Percentiles rank a stretch among this genome's conserved stretches.
phyloP scores from a whole-genome alignment of 768 basidiomycete species.

The Boletus subcaerulescens region DNA sequence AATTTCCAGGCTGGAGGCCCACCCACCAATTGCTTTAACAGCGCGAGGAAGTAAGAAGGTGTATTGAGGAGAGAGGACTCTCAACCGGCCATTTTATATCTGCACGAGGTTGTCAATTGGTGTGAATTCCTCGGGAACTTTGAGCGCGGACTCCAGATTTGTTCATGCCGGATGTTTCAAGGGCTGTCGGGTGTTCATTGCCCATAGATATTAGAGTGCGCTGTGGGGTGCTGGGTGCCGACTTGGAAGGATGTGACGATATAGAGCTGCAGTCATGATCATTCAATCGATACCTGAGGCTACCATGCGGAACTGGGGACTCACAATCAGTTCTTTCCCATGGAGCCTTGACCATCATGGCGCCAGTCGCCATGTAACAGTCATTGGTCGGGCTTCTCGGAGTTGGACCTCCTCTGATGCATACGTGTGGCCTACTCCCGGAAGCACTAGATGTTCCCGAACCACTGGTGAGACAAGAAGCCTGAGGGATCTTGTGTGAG shows the following conservation, averaged over 20 bases:
- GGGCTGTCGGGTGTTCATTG: background rate
- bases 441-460: too few relatives aligned
- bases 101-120: background rate
- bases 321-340: background rate
- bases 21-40: background rate
- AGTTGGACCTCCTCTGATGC: too few relatives aligned
- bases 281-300: too few relatives aligned
- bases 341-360: background rate
- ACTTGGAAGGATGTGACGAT: too few relatives aligned
- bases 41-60: background rate
- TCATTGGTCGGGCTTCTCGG: background rate
- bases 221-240: too few relatives aligned
- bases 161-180: background rate
- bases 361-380: background rate
- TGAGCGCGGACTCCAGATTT: too few relatives aligned
- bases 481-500: too few relatives aligned
- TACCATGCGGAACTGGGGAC: background rate
- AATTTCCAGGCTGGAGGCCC: background rate
- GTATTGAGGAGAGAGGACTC: background rate
- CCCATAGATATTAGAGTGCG: background rate
- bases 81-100: background rate
- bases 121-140: too few relatives aligned
- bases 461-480: background rate
- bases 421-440: too few relatives aligned
- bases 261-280: too few relatives aligned